A percentile compares a stretch with the other conserved stretches of the same genome.
Evolutionary conservation across 2,329 filamentous ascomycete genomes (phyloP).

Genomic region (Hypoxylon sp.): DNA sequence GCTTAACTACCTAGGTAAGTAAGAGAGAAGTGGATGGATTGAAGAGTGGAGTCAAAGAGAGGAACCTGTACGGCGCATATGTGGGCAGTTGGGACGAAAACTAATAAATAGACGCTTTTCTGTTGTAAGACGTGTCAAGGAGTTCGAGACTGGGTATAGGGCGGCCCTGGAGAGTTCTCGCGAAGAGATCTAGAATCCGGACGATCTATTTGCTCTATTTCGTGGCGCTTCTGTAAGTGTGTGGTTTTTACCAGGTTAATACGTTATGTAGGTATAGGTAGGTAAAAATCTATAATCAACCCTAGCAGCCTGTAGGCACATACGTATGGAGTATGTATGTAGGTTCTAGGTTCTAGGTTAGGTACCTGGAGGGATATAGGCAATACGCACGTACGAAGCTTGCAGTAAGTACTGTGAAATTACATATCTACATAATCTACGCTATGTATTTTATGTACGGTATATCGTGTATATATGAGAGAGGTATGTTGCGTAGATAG

Average conservation of each 20-base stretch:
- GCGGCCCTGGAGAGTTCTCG: conserved; percentile 39
- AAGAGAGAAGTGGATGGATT: conserved; percentile 44
- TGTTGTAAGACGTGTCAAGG: conserved; percentile 48
- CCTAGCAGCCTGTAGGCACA: conserved; percentile 9
- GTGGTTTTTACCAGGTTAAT: conserved; percentile 7
- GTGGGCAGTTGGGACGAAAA: conserved; percentile 47
- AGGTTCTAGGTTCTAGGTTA: conserved; percentile 16
- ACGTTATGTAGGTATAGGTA: background rate
- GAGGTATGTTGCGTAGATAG: conserved; percentile 20
- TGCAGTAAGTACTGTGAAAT: conserved; percentile 5
- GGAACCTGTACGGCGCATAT: conserved; percentile 44
- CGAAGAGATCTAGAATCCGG: conserved; percentile 45
- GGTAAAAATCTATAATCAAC: conserved; percentile 14
- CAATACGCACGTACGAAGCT: conserved; percentile 36
- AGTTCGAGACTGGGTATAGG: conserved; percentile 39
- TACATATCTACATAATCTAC: conserved; percentile 9
- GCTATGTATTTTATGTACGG: conserved; percentile 19
- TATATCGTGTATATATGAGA: conserved; percentile 17
- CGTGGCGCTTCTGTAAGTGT: conserved; percentile 27
- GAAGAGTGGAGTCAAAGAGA: conserved; percentile 44
- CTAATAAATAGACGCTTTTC: conserved; percentile 45
- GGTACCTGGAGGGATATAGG: conserved; percentile 32
- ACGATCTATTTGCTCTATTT: conserved; percentile 22
- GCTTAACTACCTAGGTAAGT: conserved; percentile 40
- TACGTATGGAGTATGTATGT: conserved; percentile 20